A percentile compares a stretch with the other conserved stretches of the same genome.
These are phyloP conservation scores for Coniferiporia weirii DNA, from an alignment of 1,284 basidiomycete species.

Conservation along the genomic window DNA sequence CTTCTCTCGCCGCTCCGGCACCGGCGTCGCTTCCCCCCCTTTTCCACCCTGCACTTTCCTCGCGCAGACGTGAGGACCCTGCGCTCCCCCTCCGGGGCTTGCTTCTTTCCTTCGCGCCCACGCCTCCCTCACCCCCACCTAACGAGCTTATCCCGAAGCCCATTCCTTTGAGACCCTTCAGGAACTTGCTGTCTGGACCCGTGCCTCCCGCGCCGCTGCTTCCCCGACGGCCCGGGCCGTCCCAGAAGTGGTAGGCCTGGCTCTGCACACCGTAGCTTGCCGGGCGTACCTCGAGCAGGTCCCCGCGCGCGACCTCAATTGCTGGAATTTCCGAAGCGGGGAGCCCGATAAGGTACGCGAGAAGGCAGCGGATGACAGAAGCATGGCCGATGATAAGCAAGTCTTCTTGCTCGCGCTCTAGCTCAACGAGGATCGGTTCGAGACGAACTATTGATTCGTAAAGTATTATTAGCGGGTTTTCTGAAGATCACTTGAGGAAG, in stretches of 20 bases:
- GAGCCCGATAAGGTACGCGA: conserved; percentile 88
- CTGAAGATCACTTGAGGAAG: not conserved
- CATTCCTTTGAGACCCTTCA: not conserved
- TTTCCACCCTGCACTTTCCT: not conserved
- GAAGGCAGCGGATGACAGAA: conserved; percentile 95
- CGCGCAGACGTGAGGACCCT: not conserved
- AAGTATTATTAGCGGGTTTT: not conserved
- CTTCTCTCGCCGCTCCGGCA: too few species aligned
- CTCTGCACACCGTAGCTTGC: conserved; percentile 87
- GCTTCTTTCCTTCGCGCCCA: conserved; percentile 3
- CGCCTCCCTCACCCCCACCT: conserved; percentile 8
- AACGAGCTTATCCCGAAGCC: not conserved
- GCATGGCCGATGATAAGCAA: conserved; percentile 80
- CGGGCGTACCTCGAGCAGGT: conserved; percentile 85
- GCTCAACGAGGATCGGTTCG: conserved; percentile 79
- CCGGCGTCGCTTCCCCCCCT: not conserved
- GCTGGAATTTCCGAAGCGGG: conserved; percentile 96
- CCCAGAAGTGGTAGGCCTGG: conserved; percentile 91
- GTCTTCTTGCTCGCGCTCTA: conserved; percentile 78
- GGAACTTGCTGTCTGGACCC: not conserved
- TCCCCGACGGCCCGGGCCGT: conserved; percentile 58
- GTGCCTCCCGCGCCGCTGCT: conserved; percentile 1
- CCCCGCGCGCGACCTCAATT: conserved; percentile 90
- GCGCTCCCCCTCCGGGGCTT: conserved; percentile 7
- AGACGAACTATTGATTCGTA: conserved; percentile 50